Evolutionary conservation across 768 basidiomycete genomes (phyloP).

Genomic region (Boletus subcaerulescens): DNA sequence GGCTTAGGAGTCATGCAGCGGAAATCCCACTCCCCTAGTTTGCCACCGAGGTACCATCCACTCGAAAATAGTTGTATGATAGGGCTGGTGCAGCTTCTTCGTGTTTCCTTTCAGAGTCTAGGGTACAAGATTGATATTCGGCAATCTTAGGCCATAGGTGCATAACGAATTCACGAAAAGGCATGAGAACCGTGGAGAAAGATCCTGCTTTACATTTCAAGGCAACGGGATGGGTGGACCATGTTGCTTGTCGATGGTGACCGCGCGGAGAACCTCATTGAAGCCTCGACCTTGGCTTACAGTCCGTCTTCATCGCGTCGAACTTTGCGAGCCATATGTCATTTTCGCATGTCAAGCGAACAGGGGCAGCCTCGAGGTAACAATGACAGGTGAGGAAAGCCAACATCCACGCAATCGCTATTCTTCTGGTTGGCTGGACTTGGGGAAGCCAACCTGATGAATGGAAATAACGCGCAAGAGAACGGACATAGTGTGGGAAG

Average conservation of each 20-base stretch:
- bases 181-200: slow-evolving; percentile 2
- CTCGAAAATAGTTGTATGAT: background rate
- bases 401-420: background rate
- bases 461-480: background rate
- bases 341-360: background rate
- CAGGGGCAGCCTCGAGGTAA: background rate
- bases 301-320: background rate
- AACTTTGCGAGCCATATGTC: background rate
- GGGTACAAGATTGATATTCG: background rate
- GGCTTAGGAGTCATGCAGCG: background rate
- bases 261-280: background rate
- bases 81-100: background rate
- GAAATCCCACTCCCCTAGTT: background rate
- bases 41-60: background rate
- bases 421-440: background rate
- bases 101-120: slow-evolving; percentile 8
- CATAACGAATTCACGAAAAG: slow-evolving; percentile 6
- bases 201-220: background rate
- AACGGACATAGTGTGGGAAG: background rate
- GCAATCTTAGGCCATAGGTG: background rate
- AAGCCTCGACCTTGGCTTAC: background rate
- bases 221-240: background rate
- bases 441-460: no score
- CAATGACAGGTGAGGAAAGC: background rate
- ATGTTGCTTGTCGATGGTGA: background rate